phyloP scores from a whole-genome alignment of 2,329 filamentous ascomycete genomes.

The Calycina herbarum region DNA sequence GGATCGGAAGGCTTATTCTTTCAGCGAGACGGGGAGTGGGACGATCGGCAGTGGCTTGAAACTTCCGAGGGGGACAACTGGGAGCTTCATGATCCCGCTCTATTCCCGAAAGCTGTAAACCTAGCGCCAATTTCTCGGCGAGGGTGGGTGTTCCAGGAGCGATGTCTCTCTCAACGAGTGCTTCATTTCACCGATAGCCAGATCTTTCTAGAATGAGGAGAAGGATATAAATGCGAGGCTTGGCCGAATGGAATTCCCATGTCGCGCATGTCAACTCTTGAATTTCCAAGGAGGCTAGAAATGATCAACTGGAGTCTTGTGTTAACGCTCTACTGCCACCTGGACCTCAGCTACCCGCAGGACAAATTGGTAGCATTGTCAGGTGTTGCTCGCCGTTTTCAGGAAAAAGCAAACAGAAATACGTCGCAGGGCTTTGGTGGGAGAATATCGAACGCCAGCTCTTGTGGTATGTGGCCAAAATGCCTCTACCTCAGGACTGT shows the following conservation, averaged over 20 bases:
- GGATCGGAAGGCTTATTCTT: neutral
- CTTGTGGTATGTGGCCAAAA: neutral
- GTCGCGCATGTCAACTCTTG: too few relatives aligned
- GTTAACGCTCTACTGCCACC: neutral
- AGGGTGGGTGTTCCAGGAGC: neutral
- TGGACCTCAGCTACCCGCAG: neutral
- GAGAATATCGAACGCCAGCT: neutral
- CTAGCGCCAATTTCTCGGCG: neutral
- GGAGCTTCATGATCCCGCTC: neutral
- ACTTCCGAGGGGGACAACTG: neutral
- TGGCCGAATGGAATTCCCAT: neutral
- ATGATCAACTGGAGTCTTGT: neutral
- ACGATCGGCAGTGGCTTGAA: neutral
- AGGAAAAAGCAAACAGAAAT: neutral
- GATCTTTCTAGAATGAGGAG: neutral
- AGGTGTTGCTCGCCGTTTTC: neutral
- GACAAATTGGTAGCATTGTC: neutral
- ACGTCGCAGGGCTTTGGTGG: neutral
- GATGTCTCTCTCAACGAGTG: neutral
- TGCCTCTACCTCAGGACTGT: neutral
- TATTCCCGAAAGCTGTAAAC: neutral
- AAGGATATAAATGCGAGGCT: neutral
- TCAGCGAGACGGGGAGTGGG: neutral
- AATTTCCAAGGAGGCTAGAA: neutral
- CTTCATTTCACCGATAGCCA: neutral